Percentiles rank a stretch among this genome's conserved stretches.
Evolutionary conservation across 2,329 filamentous ascomycete species (phyloP).

Genomic region (Epichloe gansuensis): DNA sequence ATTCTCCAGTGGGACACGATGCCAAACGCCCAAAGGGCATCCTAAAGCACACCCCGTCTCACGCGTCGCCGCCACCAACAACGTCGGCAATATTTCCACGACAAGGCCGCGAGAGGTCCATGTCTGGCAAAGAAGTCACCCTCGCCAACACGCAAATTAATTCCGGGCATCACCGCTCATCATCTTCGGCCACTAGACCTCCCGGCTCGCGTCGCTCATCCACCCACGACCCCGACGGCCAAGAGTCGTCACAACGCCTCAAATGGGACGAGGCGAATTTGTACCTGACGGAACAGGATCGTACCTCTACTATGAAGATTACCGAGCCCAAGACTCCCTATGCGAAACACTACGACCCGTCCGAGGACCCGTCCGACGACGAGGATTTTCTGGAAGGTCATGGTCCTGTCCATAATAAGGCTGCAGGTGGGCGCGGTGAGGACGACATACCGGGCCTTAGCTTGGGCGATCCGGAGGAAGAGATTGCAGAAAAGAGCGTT

Average conservation of each 20-base stretch:
- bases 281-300: slow-evolving; percentile 93
- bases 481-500: slow-evolving; percentile 35
- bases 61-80: slow-evolving; percentile 41
- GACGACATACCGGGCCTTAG: slow-evolving; percentile 88
- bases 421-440: slow-evolving; percentile 29
- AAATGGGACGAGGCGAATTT: slow-evolving; percentile 99
- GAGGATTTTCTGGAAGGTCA: slow-evolving; percentile 33
- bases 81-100: slow-evolving; percentile 30
- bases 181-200: slow-evolving; percentile 54
- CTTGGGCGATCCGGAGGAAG: slow-evolving; percentile 82
- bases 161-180: slow-evolving; percentile 78
- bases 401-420: slow-evolving; percentile 17
- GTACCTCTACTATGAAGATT: slow-evolving; percentile 95
- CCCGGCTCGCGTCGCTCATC: slow-evolving; percentile 61
- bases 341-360: slow-evolving; percentile 79
- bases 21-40: slow-evolving; percentile 46
- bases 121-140: slow-evolving; percentile 73
- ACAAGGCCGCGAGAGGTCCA: slow-evolving; percentile 21
- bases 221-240: slow-evolving; percentile 30
- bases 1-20: slow-evolving; percentile 29
- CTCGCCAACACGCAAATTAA: slow-evolving; percentile 92
- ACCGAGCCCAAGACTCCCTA: slow-evolving; percentile 97
- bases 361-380: slow-evolving; percentile 77
- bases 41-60: slow-evolving; percentile 71
- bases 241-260: slow-evolving; percentile 54